Evolutionary conservation across 176 grass and related monocot species (phyloP), one percentile per base, ranked within the genome.

Genomic region (Phoenix dactylifera): DNA sequence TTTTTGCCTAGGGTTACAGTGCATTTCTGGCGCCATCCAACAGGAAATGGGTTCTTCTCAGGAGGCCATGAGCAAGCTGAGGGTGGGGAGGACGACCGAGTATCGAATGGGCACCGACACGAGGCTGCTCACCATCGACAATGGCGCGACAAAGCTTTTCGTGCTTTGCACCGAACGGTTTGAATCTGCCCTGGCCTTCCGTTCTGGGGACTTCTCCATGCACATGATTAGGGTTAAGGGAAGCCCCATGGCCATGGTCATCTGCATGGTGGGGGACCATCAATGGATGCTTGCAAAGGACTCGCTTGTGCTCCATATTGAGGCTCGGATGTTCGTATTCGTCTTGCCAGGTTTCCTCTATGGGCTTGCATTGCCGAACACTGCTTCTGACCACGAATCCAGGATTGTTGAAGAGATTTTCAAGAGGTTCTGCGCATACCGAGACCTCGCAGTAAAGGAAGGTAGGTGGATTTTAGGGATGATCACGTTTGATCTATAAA

Each of bases 231-330:
- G 77, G 22, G 66, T 88, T 7, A 83, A 80, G 25, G 66, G 52
- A 10, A 60, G 72, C 60, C 78, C 75, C 9, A 76, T 97, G 56
- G 73, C 74, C 71, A 74, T 97, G 81, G 80, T 83, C 17, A 85
- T 74, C 15, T 97, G 81, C 68, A 66, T 75, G 26, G 81, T 97
- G 19, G 87, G 73, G 17, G 78, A 97, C 70, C 87, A 97, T 72
- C 87, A 88, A 24, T 97, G 87, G 92, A 85, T 91, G 83, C 72
- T 97, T 1, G 75, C 87, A 2, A 74, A 80, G 59, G 92, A 97
- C 64, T 82, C 84, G 1, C 54, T 88, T 26, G 87, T 88, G 3
- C 77, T 77, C 7, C 81, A 72, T 1, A 15, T 88, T 26, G 84
- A 68, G 51, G 51, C 67, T 16, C 65, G 72, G 2, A 80, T 66